Conservation (phyloP, 768 basidiomycete species). For the Leccinum obscurum region DNA sequence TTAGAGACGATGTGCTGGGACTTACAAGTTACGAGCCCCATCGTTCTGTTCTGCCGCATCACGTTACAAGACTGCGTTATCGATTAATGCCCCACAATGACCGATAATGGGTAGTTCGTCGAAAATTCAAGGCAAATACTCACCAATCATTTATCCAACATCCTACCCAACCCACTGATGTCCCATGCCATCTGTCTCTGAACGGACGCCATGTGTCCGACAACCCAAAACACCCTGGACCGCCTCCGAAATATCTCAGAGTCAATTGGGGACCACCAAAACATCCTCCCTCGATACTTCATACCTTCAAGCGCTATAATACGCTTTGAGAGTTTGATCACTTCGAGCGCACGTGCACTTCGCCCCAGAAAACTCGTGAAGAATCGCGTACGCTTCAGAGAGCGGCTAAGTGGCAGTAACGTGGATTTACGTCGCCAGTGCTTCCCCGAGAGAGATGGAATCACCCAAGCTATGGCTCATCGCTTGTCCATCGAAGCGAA, state of each 20-base stretch:
- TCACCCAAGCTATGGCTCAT: constrained; percentile 61
- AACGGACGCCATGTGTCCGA: constrained; percentile 18
- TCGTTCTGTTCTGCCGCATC: too few relatives aligned
- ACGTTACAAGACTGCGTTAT: too few relatives aligned
- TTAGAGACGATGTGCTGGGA: too few relatives aligned
- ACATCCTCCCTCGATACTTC: constrained; percentile 15
- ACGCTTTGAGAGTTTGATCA: constrained; percentile 42
- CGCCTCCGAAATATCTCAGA: constrained; percentile 26
- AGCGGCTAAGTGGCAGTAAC: constrained; percentile 8
- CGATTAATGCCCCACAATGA: too few relatives aligned
- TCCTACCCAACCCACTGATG: too few relatives aligned
- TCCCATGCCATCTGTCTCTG: constrained; percentile 15
- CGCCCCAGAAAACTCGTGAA: constrained; percentile 39
- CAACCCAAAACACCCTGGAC: constrained; percentile 23
- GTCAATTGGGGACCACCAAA: constrained; percentile 29
- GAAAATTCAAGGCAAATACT: too few relatives aligned
- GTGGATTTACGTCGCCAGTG: constrained; percentile 36
- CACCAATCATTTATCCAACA: neutral
- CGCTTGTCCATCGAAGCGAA: constrained; percentile 55
- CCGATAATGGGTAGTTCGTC: too few relatives aligned
- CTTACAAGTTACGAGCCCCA: too few relatives aligned
- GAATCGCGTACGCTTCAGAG: constrained; percentile 29
- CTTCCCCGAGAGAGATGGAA: constrained; percentile 45
- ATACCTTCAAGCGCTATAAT: constrained; percentile 27
- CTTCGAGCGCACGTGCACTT: constrained; percentile 39